These are phyloP conservation scores for Leccinum imitatum DNA, from an alignment of 768 basidiomycete species.

Conservation along the genomic window DNA sequence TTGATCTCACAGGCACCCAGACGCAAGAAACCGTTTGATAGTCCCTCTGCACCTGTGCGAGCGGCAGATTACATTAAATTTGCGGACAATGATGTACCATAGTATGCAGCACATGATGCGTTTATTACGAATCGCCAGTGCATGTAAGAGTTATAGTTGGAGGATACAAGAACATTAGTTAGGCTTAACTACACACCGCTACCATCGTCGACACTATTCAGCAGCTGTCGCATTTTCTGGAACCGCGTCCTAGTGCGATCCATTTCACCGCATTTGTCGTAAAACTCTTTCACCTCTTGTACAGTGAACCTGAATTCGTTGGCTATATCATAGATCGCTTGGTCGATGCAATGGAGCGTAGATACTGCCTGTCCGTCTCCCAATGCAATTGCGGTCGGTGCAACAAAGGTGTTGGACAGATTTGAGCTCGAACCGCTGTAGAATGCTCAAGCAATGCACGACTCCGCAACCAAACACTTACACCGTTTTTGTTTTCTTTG, in stretches of 20 bases:
- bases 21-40: slow-evolving; percentile 73
- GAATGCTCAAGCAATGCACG: slow-evolving; percentile 1
- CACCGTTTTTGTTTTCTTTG: slow-evolving; percentile 47
- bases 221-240: slow-evolving; percentile 58
- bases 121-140: slow-evolving; percentile 4
- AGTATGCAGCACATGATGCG: slow-evolving; percentile 5
- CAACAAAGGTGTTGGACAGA: background rate
- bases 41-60: slow-evolving; percentile 77
- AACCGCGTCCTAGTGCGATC: slow-evolving; percentile 63
- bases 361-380: slow-evolving; percentile 7
- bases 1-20: slow-evolving; percentile 38
- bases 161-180: background rate
- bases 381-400: slow-evolving; percentile 6
- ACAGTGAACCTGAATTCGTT: slow-evolving; percentile 66
- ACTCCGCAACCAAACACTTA: slow-evolving; percentile 26
- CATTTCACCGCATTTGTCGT: slow-evolving; percentile 73
- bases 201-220: slow-evolving; percentile 30
- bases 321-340: slow-evolving; percentile 64
- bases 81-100: slow-evolving; percentile 57
- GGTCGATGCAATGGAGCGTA: slow-evolving; percentile 63
- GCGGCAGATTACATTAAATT: slow-evolving; percentile 66
- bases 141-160: background rate
- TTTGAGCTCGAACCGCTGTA: slow-evolving; percentile 5
- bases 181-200: slow-evolving; percentile 8
- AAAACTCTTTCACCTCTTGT: slow-evolving; percentile 77